Evolutionary conservation across 1,284 basidiomycete species (phyloP).

Genomic region (Sanghuangporus baumii): DNA sequence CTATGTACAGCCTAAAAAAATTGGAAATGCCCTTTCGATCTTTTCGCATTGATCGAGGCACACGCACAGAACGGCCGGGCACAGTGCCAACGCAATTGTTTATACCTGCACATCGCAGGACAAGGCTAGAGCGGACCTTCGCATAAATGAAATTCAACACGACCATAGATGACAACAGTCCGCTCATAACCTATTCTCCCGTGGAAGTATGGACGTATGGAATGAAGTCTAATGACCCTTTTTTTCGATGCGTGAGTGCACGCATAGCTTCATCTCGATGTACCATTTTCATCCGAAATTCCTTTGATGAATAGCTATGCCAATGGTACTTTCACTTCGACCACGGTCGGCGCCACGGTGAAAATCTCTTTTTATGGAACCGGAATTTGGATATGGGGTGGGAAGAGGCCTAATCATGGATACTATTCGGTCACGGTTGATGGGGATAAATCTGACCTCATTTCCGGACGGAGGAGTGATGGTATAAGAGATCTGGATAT

Average conservation of each 20-base stretch:
- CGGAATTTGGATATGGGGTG: slow-evolving; percentile 29
- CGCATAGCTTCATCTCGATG: neutral
- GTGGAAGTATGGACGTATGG: slow-evolving; percentile 28
- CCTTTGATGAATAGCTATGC: slow-evolving; percentile 24
- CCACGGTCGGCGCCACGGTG: slow-evolving; percentile 24
- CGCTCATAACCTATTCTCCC: slow-evolving; percentile 31
- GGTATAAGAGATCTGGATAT: neutral
- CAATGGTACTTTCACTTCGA: slow-evolving; percentile 29
- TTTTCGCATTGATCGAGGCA: too few relatives aligned
- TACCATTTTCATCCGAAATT: neutral
- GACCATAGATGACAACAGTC: slow-evolving; percentile 37
- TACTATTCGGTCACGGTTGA: slow-evolving; percentile 18
- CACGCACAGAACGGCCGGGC: too few relatives aligned
- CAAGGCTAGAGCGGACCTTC: too few relatives aligned
- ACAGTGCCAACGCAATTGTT: too few relatives aligned
- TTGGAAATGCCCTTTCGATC: too few relatives aligned
- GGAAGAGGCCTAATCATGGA: slow-evolving; percentile 29
- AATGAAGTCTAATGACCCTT: slow-evolving; percentile 21
- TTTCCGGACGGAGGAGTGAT: neutral
- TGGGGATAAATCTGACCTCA: neutral
- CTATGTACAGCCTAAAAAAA: too few relatives aligned
- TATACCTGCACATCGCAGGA: too few relatives aligned
- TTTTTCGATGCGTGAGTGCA: slow-evolving; percentile 22
- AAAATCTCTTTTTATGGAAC: slow-evolving; percentile 32
- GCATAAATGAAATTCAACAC: slow-evolving; percentile 32